Evolutionary conservation across 306 rosid genomes (phyloP), one percentile per base, ranked within the genome.

Genomic region (Lotus japonicus): DNA sequence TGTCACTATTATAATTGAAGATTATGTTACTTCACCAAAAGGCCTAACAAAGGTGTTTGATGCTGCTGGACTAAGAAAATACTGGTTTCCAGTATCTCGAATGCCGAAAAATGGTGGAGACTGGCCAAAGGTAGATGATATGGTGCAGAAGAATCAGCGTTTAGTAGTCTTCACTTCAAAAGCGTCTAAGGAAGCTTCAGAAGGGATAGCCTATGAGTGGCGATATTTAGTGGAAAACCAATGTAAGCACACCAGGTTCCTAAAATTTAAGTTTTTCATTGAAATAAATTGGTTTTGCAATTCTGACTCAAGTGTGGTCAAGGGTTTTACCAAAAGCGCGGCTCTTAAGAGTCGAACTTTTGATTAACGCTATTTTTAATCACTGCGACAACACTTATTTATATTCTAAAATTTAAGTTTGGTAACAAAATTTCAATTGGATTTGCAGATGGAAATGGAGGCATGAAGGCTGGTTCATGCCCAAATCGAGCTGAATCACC

Each of bases 131-230:
- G 85, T 94, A 16, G 87, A 78, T 63, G 92, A 87, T 43, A 88
- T 94, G 97, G 36, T 90, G 44, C 74, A 77, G 70, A 88, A 88
- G 68, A 90, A 94, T 31, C 96, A 88, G 52, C 95, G 99, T 9
- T 80, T 94, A 26, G 76, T 94, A 2, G 96, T 94, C 45, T 94
- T 94, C 80, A 94, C 99, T 76, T 94, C 99, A 0, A 90, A 90
- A 64, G 26, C 79, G 5, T 48, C 85, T 0, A 94, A 94, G 63
- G 99, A 90, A 68, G 80, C 92, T 48, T 76, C 87, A 3, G 97
- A 94, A 79, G 99, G 99, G 52, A 94, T 94, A 46, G 99, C 99
- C 48, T 85, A 94, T 10, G 82, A 90, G 43, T 94, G 99, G 99
- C 75, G 77, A 58, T 94, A 94, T 56, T 52, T 94, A 10, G 92